A percentile compares a stretch with the other conserved stretches of the same genome.
Conservation (phyloP, 176 grass and related monocot species). For the Ensete glaucum region DNA sequence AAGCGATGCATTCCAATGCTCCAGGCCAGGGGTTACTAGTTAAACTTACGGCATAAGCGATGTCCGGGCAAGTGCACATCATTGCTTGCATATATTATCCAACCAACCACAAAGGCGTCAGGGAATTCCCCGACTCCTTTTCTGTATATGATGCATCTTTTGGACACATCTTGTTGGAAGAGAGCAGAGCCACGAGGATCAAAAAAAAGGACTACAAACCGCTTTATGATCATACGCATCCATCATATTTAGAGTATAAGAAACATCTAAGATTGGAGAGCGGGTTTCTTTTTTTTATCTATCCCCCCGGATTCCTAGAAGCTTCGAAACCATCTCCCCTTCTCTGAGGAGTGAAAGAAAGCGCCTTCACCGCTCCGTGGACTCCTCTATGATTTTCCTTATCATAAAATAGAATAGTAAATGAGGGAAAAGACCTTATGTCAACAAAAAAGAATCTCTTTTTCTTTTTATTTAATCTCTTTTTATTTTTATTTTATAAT, state of each 20-base stretch:
- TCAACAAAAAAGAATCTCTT: too few relatives aligned
- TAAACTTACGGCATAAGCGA: too few relatives aligned
- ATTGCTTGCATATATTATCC: not conserved
- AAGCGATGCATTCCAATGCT: too few relatives aligned
- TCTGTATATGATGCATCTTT: not conserved
- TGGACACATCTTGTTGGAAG: not conserved
- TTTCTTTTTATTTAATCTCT: too few relatives aligned
- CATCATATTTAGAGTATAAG: not conserved
- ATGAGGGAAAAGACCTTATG: too few relatives aligned
- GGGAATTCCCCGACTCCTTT: not conserved
- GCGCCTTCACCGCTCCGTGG: too few relatives aligned
- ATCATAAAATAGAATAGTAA: too few relatives aligned
- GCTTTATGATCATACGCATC: not conserved
- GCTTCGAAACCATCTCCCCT: not conserved
- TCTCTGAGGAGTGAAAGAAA: too few relatives aligned
- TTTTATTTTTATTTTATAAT: too few relatives aligned
- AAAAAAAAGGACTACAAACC: not conserved
- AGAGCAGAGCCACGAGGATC: not conserved
- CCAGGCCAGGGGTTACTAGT: too few relatives aligned
- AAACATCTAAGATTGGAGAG: not conserved
- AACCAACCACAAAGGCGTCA: not conserved
- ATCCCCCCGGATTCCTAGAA: not conserved
- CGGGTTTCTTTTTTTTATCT: not conserved
- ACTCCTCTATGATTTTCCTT: fast-evolving
- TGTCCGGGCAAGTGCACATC: too few relatives aligned